A percentile compares a stretch with the other conserved stretches of the same genome.
phyloP scores from a whole-genome alignment of 768 basidiomycete genomes.

The Russula compacta region DNA sequence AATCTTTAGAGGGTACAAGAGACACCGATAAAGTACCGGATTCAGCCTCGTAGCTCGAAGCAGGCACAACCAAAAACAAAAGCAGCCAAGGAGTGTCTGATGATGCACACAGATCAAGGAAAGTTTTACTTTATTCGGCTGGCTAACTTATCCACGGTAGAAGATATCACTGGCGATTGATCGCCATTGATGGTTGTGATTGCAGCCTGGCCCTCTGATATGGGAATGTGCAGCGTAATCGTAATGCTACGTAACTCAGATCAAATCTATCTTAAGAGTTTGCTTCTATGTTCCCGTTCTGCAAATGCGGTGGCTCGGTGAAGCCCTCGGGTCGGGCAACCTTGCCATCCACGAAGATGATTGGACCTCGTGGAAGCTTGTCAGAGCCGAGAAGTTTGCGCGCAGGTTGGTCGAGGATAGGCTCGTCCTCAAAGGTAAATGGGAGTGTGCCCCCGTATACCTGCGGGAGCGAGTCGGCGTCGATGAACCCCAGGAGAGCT shows the following conservation, averaged over 20 bases:
- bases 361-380: slow-evolving; percentile 48
- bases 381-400: slow-evolving; percentile 35
- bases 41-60: no score
- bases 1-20: no score
- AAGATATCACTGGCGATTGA: no score
- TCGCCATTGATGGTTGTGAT: no score
- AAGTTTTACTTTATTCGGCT: no score
- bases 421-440: slow-evolving; percentile 62
- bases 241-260: neutral
- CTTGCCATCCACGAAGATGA: slow-evolving; percentile 39
- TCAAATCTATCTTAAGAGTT: neutral
- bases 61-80: no score
- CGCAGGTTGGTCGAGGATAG: slow-evolving; percentile 50
- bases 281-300: neutral
- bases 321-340: slow-evolving; percentile 21
- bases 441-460: slow-evolving; percentile 67
- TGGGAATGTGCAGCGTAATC: no score
- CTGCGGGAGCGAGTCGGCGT: slow-evolving; percentile 45
- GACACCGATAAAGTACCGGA: no score
- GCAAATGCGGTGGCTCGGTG: neutral
- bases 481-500: slow-evolving; percentile 43
- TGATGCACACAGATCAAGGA: no score
- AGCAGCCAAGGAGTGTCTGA: no score
- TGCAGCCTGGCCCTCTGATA: no score
- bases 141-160: no score